Evolutionary conservation across 352 stramenopile species (phyloP).

Genomic region (Phytophthora multivora): DNA sequence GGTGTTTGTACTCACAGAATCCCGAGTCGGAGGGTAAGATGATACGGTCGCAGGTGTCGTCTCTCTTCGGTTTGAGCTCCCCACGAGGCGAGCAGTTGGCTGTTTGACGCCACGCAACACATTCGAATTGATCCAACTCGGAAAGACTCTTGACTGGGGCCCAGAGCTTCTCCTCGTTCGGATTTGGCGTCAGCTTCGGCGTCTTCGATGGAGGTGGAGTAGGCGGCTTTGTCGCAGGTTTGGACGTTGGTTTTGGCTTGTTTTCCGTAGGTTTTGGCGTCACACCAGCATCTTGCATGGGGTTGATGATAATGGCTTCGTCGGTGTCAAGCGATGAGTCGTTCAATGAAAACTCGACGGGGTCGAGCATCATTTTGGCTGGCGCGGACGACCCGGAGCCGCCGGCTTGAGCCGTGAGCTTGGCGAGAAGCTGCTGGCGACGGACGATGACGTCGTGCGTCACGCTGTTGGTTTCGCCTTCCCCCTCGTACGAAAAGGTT

Average conservation of each 20-base stretch:
- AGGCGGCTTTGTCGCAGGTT: background rate
- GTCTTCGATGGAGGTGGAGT: conserved; percentile 13
- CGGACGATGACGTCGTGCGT: conserved; percentile 27
- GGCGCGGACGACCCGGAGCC: conserved; percentile 13
- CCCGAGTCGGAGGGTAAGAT: conserved; percentile 45
- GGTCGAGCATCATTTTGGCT: conserved; percentile 13
- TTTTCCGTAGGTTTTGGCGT: conserved; percentile 8
- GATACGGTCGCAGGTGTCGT: conserved; percentile 34
- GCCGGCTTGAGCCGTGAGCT: conserved; percentile 16
- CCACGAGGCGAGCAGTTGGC: conserved; percentile 47
- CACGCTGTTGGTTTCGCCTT: conserved; percentile 16
- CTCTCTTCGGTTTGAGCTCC: conserved; percentile 24
- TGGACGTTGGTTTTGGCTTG: background rate
- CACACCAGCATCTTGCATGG: conserved; percentile 17
- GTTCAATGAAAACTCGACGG: background rate
- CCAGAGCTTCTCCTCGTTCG: conserved; percentile 21
- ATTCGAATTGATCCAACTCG: conserved; percentile 49
- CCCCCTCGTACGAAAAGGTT: conserved; percentile 14
- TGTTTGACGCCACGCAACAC: conserved; percentile 55
- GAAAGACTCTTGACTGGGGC: conserved; percentile 23
- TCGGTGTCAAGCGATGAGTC: conserved; percentile 4
- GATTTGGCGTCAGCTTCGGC: conserved; percentile 5
- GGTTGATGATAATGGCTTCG: conserved; percentile 12
- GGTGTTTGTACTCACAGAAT: conserved; percentile 60
- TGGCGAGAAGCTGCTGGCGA: conserved; percentile 27